These are phyloP conservation scores for Aureobasidium melanogenum DNA, from an alignment of 2,329 filamentous ascomycete species.

Conservation along the genomic window DNA sequence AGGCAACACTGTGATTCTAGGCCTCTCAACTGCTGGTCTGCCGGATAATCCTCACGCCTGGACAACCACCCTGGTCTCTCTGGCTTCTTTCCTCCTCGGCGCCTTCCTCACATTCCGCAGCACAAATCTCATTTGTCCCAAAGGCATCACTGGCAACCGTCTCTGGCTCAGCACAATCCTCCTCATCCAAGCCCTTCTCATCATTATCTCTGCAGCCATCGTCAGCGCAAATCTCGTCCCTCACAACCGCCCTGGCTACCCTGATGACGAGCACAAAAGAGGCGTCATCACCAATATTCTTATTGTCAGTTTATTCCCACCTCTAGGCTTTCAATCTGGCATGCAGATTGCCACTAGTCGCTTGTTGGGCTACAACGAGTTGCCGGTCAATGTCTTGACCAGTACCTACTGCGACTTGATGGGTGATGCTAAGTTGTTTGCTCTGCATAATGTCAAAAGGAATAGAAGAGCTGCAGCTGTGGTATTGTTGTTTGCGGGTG, in stretches of 20 bases:
- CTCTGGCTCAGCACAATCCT: constrained; percentile 41
- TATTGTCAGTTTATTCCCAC: constrained; percentile 35
- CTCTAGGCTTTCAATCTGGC: constrained; percentile 45
- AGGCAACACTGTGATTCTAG: constrained; percentile 57
- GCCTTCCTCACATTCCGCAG: constrained; percentile 39
- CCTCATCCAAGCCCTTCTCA: constrained; percentile 41
- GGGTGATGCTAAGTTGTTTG: constrained; percentile 42
- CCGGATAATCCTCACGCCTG: constrained; percentile 44
- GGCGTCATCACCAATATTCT: constrained; percentile 30
- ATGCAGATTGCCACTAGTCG: constrained; percentile 46
- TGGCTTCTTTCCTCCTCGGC: constrained; percentile 45
- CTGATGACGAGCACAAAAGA: constrained; percentile 18
- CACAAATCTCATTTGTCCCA: constrained; percentile 29
- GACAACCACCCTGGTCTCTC: constrained; percentile 46
- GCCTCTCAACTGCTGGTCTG: constrained; percentile 47
- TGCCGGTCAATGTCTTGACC: constrained; percentile 49
- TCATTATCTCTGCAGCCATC: constrained; percentile 46
- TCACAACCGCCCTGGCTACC: constrained; percentile 30
- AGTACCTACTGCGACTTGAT: constrained; percentile 46
- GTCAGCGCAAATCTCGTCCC: constrained; percentile 40
- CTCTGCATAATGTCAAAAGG: constrained; percentile 41
- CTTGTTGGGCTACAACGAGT: constrained; percentile 43
- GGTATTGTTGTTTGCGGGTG: constrained; percentile 39
- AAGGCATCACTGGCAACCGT: constrained; percentile 26
- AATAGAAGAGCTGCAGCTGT: constrained; percentile 40